Evolutionary conservation across 148 eudicot genomes (phyloP), one percentile per base, ranked within the genome.

Genomic region (Diospyros lotus): DNA sequence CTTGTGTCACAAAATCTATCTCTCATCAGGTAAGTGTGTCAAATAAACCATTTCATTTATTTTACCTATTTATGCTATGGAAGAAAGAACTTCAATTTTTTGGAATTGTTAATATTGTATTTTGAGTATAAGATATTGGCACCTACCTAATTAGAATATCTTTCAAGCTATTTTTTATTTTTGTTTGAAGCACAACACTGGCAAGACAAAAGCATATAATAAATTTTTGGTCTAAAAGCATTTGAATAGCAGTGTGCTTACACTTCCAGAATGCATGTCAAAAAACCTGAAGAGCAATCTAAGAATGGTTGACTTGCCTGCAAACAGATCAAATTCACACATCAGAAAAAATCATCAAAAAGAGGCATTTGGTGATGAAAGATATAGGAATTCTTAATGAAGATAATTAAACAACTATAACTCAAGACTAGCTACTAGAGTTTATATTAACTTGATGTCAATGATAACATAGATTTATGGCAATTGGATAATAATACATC

Each of bases 201-300:
- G 53, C 28, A 28, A 53, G 55, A 18, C 28, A 28, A 53, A 41
- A 18, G 17, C 59, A 52, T 14, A 52, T 38, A 52, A 68, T 39
- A 13, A 69, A 69, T 13, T 46, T 43, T 48, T 8, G 3, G 46
- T 39, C 14, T 43, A 67, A 74, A 10, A 71, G 40, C 64, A 78
- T 39, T 12, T 6, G 66, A 66, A 48, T 48, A 48, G 52, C 52
- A 8, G 52, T 4, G 52, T 68, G 69, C 91, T 88, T 91, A 94
- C 98, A 81, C 71, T 82, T 79, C 98, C 98, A 68, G 88, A 75
- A 76, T 91, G 89, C 60, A 88, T 70, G 82, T 94, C 97, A 77
- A 88, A 94, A 79, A 94, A 91, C 85, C 98, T 90, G 88, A 91
- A 94, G 74, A 94, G 90, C 90, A 94, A 76, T 84, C 98, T 84